Conservation (phyloP, 768 basidiomycete species). For the Ramaria rubella region DNA sequence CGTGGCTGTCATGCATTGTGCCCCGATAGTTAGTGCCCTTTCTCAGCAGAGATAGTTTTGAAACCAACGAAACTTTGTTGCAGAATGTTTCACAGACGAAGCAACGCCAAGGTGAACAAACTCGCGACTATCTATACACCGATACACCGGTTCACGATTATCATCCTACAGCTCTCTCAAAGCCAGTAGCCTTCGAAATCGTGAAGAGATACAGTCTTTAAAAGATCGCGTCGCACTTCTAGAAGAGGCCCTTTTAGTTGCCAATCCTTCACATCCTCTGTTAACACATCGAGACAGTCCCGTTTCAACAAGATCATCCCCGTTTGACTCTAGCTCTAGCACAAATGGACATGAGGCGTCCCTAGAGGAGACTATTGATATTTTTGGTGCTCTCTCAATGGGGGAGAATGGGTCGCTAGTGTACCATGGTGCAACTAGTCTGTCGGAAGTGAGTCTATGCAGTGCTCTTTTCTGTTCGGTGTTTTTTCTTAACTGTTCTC, state of each 20-base stretch:
- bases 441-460: not conserved
- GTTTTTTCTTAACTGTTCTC: not conserved
- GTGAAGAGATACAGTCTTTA: constrained; percentile 3
- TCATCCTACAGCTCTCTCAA: not conserved
- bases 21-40: constrained; percentile 3
- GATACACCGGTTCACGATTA: not conserved
- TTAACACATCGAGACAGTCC: not conserved
- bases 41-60: not conserved
- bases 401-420: not conserved
- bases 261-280: not conserved
- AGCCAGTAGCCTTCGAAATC: constrained; percentile 5
- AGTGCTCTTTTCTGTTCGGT: not conserved
- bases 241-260: not conserved
- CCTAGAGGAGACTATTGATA: not conserved
- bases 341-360: not conserved
- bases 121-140: too few species aligned
- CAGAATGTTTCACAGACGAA: constrained; percentile 10
- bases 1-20: constrained; percentile 2
- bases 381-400: constrained; percentile 2
- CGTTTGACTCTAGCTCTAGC: not conserved
- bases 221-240: not conserved
- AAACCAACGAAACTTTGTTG: not conserved
- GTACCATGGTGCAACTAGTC: constrained; percentile 1
- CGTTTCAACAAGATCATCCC: not conserved
- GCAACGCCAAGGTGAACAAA: constrained; percentile 1